Evolutionary conservation across 129 eudicot genomes (phyloP).

Genomic region (Rutidosis leptorrhynchoides): DNA sequence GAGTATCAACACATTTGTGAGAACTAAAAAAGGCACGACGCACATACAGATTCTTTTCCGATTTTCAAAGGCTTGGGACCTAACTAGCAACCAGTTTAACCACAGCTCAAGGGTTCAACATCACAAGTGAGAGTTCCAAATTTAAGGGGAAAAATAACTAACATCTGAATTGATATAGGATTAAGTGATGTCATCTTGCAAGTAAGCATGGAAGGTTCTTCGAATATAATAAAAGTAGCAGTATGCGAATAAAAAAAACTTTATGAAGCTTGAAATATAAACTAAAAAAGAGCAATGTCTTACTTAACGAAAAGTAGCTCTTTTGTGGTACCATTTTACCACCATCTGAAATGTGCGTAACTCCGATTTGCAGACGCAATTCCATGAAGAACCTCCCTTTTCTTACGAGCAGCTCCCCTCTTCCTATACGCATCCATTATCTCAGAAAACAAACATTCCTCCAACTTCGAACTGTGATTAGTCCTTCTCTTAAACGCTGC

Average conservation of each 20-base stretch:
- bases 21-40: not conserved
- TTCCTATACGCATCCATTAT: conserved; percentile 41
- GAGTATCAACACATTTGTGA: too few species aligned
- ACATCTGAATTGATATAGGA: not conserved
- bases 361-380: conserved; percentile 35
- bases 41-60: not conserved
- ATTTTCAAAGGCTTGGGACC: not conserved
- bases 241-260: conserved; percentile 5
- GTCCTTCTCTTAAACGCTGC: conserved; percentile 26
- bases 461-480: conserved; percentile 31
- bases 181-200: not conserved
- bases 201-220: not conserved
- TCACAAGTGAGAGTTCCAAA: not conserved
- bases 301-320: conserved; percentile 5
- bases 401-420: conserved; percentile 38
- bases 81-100: not conserved
- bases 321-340: conserved; percentile 19
- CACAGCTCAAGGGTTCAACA: not conserved
- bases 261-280: conserved; percentile 5
- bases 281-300: conserved; percentile 4
- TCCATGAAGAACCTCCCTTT: conserved; percentile 38
- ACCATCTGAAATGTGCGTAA: conserved; percentile 41
- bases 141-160: not conserved
- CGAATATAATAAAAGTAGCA: not conserved
- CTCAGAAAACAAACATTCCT: conserved; percentile 40